Evolutionary conservation across 176 grass and related monocot species (phyloP), one percentile per base, ranked within the genome.

Genomic region (Oryza rufipogon): DNA sequence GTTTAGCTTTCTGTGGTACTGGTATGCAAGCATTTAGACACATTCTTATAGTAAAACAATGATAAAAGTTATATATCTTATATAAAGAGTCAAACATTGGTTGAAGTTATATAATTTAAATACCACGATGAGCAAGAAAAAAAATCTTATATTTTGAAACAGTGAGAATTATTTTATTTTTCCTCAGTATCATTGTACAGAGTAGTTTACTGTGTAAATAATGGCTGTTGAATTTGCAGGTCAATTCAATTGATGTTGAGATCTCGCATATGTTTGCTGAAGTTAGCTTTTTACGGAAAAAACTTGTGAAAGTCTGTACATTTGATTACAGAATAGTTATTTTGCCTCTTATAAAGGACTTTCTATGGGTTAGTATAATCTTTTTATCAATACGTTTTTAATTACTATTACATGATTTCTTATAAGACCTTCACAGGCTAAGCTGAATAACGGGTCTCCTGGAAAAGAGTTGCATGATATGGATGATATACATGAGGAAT

Each of bases 271-370:
- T 41, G 10, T 32, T 39, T 71, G 33, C 48, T 71, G 67, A 71
- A 81, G 67, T 56, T 66, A 3, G 17, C 32, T 26, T 70, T 60
- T 42, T 81, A 42, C 56, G 70, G 67, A 71, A 56, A 54, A 70
- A 58, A 32, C 67, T 81, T 10, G 30, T 10, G 49, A 33, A 51
- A 56, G 79, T 71, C 22, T 81, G 66, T 60, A 41, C 48, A 1
- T 81, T 71, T 56, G 67, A 81, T 81, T 81, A 81, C 13, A 9
- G 33, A 25, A 32, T 67, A 56, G 19, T 38, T 30, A 41, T 81
- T 81, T 70, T 80, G 78, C 65, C 78, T 54, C 19, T 69, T 81
- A 39, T 81, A 10, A 70, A 48, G 19, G 32, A 46, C 33, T 70
- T 58, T 39, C 49, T 81, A 70, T 70, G 79, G 66, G 66, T 80